Percentiles rank a stretch among this genome's conserved stretches.
phyloP scores from a whole-genome alignment of 306 rosid species.

The Medicago truncatula region MtrunA17r5.0-ANR NC_053048.1:9227001-9227500 shows the following conservation, averaged over 20 bases:
- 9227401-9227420: conserved; percentile 75
- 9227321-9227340: conserved; percentile 83
- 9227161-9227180: conserved; percentile 82
- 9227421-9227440: conserved; percentile 70
- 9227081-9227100: no score
- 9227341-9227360: conserved; percentile 77
- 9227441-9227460: conserved; percentile 97
- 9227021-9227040: no score
- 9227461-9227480: conserved; percentile 88
- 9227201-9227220: conserved; percentile 68
- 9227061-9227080: no score
- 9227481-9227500: conserved; percentile 67
- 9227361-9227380: conserved; percentile 67
- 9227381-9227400: conserved; percentile 44
- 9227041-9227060: no score
- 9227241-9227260: conserved; percentile 63
- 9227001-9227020: no score
- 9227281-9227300: conserved; percentile 78
- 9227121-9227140: conserved; percentile 63
- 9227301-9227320: conserved; percentile 64
- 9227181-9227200: conserved; percentile 77
- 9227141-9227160: conserved; percentile 89
- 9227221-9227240: conserved; percentile 77
- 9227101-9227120: conserved; percentile 47
- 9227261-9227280: conserved; percentile 93